A percentile compares a stretch with the other conserved stretches of the same genome.
phyloP scores from a whole-genome alignment of 2,329 filamentous ascomycete species.

The Trichoderma atrobrunneum region DNA sequence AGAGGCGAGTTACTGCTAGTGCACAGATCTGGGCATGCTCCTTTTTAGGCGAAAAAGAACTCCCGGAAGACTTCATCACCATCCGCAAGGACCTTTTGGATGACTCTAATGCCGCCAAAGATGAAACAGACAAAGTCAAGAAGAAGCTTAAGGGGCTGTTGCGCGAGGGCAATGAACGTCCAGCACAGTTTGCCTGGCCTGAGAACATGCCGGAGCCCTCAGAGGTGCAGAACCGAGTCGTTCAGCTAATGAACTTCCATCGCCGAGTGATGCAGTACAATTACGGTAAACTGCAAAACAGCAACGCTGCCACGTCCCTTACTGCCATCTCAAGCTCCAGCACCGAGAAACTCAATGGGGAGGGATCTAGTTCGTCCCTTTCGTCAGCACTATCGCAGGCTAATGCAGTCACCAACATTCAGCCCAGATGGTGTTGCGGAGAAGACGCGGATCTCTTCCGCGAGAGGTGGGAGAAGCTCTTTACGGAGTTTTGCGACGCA shows the following conservation, averaged over 20 bases:
- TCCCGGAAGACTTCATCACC: slow-evolving; percentile 80
- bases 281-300: slow-evolving; percentile 74
- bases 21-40: slow-evolving; percentile 93
- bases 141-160: slow-evolving; percentile 96
- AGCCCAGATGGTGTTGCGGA: slow-evolving; percentile 91
- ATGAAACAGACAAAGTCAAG: slow-evolving; percentile 99
- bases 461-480: slow-evolving; percentile 97
- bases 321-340: slow-evolving; percentile 54
- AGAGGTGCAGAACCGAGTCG: slow-evolving; percentile 85
- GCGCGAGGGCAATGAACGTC: slow-evolving; percentile 87
- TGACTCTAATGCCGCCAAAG: slow-evolving; percentile 96
- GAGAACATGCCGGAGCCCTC: slow-evolving; percentile 92
- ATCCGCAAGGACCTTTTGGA: slow-evolving; percentile 93
- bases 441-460: slow-evolving; percentile 94
- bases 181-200: slow-evolving; percentile 97
- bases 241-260: slow-evolving; percentile 97
- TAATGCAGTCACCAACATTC: slow-evolving; percentile 67
- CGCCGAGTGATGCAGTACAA: slow-evolving; percentile 93
- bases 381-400: slow-evolving; percentile 56
- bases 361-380: slow-evolving; percentile 42
- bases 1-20: slow-evolving; percentile 89
- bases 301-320: slow-evolving; percentile 62
- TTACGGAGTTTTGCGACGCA: slow-evolving; percentile 91
- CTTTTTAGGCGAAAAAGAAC: slow-evolving; percentile 82
- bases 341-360: slow-evolving; percentile 44